Evolutionary conservation across 2,329 filamentous ascomycete genomes (phyloP), one percentile per base, ranked within the genome.

Genomic region (Lasiodiplodia gonubiensis): DNA sequence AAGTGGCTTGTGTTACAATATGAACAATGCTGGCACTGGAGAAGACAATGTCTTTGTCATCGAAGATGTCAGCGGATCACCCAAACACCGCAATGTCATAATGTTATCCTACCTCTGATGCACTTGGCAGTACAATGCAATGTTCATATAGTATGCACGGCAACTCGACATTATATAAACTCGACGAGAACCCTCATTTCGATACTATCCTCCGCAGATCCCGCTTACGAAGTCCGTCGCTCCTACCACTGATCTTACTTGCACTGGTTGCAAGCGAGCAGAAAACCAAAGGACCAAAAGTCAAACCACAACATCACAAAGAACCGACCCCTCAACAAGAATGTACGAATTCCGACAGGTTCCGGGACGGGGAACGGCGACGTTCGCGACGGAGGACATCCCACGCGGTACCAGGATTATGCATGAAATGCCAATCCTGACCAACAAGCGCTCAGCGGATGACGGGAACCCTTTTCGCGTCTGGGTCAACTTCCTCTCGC

Each of bases 321-420:
- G 18, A 11, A 6, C 14, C 8, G 12, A 4, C 12, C 5, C 16
- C 42, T 33, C 14, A 5, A 37, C 30, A 25, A 39, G 18, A 25
- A 61, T 25, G 14, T 66, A 57, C 27, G 52, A 57, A 49, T 35
- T 57, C 51, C 51, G 52, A 10, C 37, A 48, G 21, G 21, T 66
- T 12, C 8, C 37, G 5, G 64, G 64, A 18, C 21, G 23, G 5
- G 64, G 64, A 23, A 48, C 16, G 6, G 64, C 23, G 7, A 46
- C 52, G 23, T 66, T 66, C 14, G 52, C 64, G 6, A 66, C 64
- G 14, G 16, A 35, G 2, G 37, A 66, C 18, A 66, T 66, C 11
- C n/a, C 23, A 10, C 37, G 52, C 2, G 52, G 52, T 2, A 23
- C 52, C 1, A 21, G 5, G 5, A 57, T 66, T 25, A 57, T 57